Base-by-base conservation (phyloP, 192 early-diverging fungal genomes). In the Coemansia reversa region DNA sequence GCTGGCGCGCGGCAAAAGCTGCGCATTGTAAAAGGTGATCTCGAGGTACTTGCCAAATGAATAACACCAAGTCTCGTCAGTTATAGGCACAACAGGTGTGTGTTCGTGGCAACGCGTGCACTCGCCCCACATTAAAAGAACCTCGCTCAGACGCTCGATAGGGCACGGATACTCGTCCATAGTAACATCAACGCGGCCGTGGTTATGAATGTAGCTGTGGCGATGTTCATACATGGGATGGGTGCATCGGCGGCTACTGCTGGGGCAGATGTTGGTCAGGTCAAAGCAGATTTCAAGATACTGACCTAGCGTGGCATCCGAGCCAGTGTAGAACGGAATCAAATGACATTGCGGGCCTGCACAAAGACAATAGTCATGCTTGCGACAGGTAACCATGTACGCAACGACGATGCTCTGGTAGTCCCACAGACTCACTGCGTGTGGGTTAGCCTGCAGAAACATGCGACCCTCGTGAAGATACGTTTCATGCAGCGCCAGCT, bases 21-120 rank as follows among this genome's bases (percentile, higher is more conserved):
- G 74, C 19, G 73, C 79, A 74, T 91, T 89, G 75, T 99, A 96
- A 54, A 97, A 93, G 0, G 91, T 86, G 7, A 94, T 74, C 70
- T 99, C 97, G 22, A 99, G 74, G 68, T 91, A 99, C 79, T 99
- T 99, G 55, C 94, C 97, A 83, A 98, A 96, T 9, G 97, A 99
- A 66, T 93, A 96, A 49, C 93, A 91, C 90, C 91, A 94, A 19
- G 92, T 86, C 47, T 92, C 90, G 25, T 90, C 89, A 0, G 93
- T 91, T 84, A 99, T 90, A 18, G 85, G 85, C 0, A 90, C 82
- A 0, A 86, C 82, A 0, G 89, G 92, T 0, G 94, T 94, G 12
- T 76, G 69, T 24, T 82, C 82, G 1, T 82, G 30, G 76, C 95
- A 98, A 7, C 87, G 65, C 55, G 83, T 85, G 75, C 97, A 99